Base-by-base conservation (phyloP, 306 rosid genomes). In the Cucumis hystrix region DNA sequence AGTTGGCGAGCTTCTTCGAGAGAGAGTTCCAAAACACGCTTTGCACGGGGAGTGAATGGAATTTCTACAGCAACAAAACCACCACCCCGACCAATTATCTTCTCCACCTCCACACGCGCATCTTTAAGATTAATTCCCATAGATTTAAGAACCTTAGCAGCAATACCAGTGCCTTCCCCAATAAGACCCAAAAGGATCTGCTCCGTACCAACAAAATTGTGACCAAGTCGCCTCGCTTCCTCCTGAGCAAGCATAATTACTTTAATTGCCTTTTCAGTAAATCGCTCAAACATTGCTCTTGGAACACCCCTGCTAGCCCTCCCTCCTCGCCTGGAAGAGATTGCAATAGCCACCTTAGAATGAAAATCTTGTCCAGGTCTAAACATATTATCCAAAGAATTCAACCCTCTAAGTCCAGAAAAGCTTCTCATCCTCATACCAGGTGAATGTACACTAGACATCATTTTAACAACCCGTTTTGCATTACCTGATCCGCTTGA, bases 1-100 rank as follows among this genome's bases (percentile, higher is more conserved):
- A 95, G 99, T 87, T 95, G 99, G 57, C 99, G 97, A 56, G 97
- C 99, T 88, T 95, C 99, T 87, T 95, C 97, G 35, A 95, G 83
- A 14, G 99, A 95, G 80, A 90, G 97, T 83, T 95, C 99, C 89
- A 95, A 84, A 58, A 92, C 97, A 72, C 97, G 97, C 91, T 95
- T 95, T 16, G 99, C 99, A 67, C 97, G 97, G n/a, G 99, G 97
- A 70, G 99, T 95, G 82, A 95, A 95, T 0, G 99, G 97, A 84
- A 95, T 95, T 81, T 95, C 99, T 47, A 90, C 99, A 1, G 97
- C 97, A 77, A 95, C 97, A 85, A 95, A 90, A 37, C 97, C 99
- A 82, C 99, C 92, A 12, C 99, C 99, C 84, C 99, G 90, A 87
- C 99, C 99, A 81, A 95, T 95, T 71, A 95, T 95, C 88, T 95